Percentiles rank a stretch among this genome's conserved stretches.
Evolutionary conservation across 2,329 filamentous ascomycete genomes (phyloP).

Genomic region (Phaeoacremonium minimum): DNA sequence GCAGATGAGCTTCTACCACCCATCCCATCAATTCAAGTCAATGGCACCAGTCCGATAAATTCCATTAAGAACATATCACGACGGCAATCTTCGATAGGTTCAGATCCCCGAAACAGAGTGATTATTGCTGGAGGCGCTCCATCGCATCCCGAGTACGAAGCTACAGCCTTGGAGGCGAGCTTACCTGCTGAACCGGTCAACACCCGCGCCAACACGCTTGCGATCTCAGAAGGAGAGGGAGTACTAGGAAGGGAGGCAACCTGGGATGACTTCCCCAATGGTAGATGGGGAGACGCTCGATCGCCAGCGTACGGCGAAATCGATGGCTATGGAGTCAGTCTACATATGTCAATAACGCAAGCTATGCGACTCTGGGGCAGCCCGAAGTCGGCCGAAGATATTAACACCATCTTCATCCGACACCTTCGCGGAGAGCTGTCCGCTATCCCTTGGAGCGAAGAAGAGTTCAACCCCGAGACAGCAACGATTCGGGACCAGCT

Average conservation of each 20-base stretch:
- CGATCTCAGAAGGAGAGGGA: slow-evolving; percentile 91
- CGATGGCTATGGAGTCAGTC: slow-evolving; percentile 93
- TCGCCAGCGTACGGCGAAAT: slow-evolving; percentile 95
- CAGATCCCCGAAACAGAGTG: slow-evolving; percentile 81
- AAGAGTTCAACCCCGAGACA: slow-evolving; percentile 80
- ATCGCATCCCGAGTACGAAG: slow-evolving; percentile 63
- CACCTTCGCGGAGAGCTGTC: slow-evolving; percentile 76
- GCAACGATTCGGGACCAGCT: slow-evolving; percentile 74
- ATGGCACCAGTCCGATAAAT: slow-evolving; percentile 27
- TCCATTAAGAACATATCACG: slow-evolving; percentile 39
- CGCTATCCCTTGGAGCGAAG: slow-evolving; percentile 91
- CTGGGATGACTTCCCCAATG: slow-evolving; percentile 98
- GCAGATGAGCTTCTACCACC: slow-evolving; percentile 40
- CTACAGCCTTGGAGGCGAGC: slow-evolving; percentile 71
- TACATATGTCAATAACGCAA: slow-evolving; percentile 84
- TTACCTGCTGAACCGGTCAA: slow-evolving; percentile 72
- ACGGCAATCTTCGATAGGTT: slow-evolving; percentile 74
- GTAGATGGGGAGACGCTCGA: slow-evolving; percentile 87
- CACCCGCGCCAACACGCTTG: slow-evolving; percentile 76
- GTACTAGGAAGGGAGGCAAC: slow-evolving; percentile 88
- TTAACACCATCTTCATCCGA: slow-evolving; percentile 74
- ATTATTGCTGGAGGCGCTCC: slow-evolving; percentile 67
- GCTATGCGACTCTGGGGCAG: slow-evolving; percentile 83
- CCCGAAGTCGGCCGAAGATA: slow-evolving; percentile 65
- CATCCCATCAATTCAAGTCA: slow-evolving; percentile 45